Base-by-base conservation (phyloP, 2,329 filamentous ascomycete genomes). In the Paraphaeosphaeria sporulosa region DNA sequence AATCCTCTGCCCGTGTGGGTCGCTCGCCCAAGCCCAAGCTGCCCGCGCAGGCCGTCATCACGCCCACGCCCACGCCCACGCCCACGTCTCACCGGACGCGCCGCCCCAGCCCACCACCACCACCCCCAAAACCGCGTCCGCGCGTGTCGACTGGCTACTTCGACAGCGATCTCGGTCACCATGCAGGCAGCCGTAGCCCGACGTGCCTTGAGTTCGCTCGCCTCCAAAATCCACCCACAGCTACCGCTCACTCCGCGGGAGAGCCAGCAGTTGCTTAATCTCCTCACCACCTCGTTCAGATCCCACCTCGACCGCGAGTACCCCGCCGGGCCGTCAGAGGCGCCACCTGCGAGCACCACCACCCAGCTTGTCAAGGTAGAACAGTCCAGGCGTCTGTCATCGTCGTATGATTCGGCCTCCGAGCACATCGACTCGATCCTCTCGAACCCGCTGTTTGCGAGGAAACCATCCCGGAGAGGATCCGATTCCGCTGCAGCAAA, bases 241-340 rank as follows among this genome's bases (percentile, higher is more conserved):
- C 68, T 84, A 4, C 83, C 87, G 25, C 79, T 88, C 17, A 86
- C 82, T 27, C 79, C 82, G 4, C 82, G 82, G 59, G 86, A 90
- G 68, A 87, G 85, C 17, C 80, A 86, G 62, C 83, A 86, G 66
- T 79, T 90, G 8, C 82, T 90, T 43, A 82, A 80, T 55, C 80
- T 87, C 21, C 82, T 90, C 64, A 89, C 86, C 23, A 83, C 81
- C 43, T 89, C 87, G 13, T 90, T 90, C 73, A 83, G 86, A 65
- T 80, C 83, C 52, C 86, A 89, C 60, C 82, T 90, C 44, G 87
- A 90, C 68, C 81, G 79, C 55, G 83, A 85, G 60, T 84, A 89
- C 75, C 84, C 83, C 34, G 34, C 71, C 13, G 38, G 60, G 9
- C 19, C 62, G 8, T 30, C 63, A 25, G 68, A 71, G 21, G 30